Percentiles rank a stretch among this genome's conserved stretches.
These are phyloP conservation scores for Baorangia bicolor DNA, from an alignment of 768 basidiomycete species.

Conservation along the genomic window DNA sequence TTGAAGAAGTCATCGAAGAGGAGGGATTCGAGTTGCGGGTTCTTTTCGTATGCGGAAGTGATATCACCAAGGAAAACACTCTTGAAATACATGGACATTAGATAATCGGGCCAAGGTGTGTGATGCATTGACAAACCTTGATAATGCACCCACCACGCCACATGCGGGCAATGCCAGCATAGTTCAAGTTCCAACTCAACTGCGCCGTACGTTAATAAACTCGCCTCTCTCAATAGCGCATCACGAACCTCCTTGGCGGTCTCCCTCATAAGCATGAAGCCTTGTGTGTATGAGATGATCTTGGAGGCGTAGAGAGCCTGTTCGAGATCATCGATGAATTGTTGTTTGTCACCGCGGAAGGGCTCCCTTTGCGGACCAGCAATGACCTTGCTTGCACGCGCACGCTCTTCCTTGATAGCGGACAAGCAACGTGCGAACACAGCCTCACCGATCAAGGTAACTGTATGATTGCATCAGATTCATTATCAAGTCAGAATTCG, in stretches of 20 bases:
- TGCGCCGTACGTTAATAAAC: constrained; percentile 26
- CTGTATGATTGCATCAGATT: constrained; percentile 39
- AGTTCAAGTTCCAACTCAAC: constrained; percentile 91
- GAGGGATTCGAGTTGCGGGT: constrained; percentile 80
- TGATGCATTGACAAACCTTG: constrained; percentile 52
- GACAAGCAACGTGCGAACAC: constrained; percentile 99
- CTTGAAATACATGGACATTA: constrained; percentile 33
- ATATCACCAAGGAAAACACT: constrained; percentile 95
- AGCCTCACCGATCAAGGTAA: constrained; percentile 98
- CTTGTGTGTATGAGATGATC: constrained; percentile 99
- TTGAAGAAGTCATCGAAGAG: constrained; percentile 98
- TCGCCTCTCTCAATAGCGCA: background rate
- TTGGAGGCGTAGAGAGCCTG: constrained; percentile 99
- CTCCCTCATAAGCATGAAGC: constrained; percentile 99
- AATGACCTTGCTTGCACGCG: constrained; percentile 88
- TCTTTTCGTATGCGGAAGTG: constrained; percentile 86
- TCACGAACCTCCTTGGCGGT: constrained; percentile 83
- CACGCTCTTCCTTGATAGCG: constrained; percentile 94
- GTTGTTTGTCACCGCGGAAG: constrained; percentile 97
- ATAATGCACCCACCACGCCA: constrained; percentile 99
- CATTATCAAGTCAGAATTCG: constrained; percentile 5
- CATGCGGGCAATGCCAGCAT: constrained; percentile 96
- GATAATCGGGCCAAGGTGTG: constrained; percentile 8
- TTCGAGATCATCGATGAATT: constrained; percentile 99
- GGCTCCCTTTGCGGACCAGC: constrained; percentile 87